These are phyloP conservation scores for Parsonsia alboflavescens DNA, from an alignment of 257 asterid species.

Conservation along the genomic window DNA sequence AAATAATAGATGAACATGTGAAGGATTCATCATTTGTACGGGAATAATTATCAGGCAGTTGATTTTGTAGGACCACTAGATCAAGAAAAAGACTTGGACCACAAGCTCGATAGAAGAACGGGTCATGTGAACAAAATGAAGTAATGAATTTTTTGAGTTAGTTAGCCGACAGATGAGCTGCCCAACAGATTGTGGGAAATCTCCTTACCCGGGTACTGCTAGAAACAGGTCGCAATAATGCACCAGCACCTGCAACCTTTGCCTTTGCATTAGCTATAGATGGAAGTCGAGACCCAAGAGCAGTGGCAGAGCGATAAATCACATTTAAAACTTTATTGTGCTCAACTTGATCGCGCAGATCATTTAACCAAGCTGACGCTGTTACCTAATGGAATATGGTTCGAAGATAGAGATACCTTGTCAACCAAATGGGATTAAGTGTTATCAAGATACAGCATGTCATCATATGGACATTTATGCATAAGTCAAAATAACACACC, in stretches of 20 bases:
- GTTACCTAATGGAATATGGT: constrained; percentile 47
- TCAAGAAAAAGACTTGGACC: background rate
- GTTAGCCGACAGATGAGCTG: background rate
- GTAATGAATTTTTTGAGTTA: background rate
- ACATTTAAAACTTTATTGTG: constrained; percentile 57
- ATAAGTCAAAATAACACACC: constrained; percentile 34
- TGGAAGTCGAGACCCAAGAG: constrained; percentile 77
- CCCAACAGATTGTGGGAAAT: constrained; percentile 1
- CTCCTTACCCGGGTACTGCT: constrained; percentile 66
- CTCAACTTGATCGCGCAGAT: constrained; percentile 87
- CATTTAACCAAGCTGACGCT: constrained; percentile 82
- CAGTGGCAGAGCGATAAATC: constrained; percentile 78
- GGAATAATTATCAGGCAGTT: background rate
- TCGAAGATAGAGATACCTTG: constrained; percentile 8
- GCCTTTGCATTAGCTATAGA: constrained; percentile 80
- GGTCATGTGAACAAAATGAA: background rate
- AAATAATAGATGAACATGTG: background rate
- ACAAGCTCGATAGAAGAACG: background rate
- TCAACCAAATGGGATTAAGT: background rate
- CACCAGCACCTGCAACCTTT: constrained; percentile 84
- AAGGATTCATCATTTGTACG: background rate
- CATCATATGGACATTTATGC: background rate
- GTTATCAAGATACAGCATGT: background rate
- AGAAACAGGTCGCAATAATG: constrained; percentile 84
- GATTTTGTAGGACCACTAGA: background rate